A percentile compares a stretch with the other conserved stretches of the same genome.
phyloP scores from a whole-genome alignment of 2,329 filamentous ascomycete genomes.

The Teratosphaeria gauchensis region DNA sequence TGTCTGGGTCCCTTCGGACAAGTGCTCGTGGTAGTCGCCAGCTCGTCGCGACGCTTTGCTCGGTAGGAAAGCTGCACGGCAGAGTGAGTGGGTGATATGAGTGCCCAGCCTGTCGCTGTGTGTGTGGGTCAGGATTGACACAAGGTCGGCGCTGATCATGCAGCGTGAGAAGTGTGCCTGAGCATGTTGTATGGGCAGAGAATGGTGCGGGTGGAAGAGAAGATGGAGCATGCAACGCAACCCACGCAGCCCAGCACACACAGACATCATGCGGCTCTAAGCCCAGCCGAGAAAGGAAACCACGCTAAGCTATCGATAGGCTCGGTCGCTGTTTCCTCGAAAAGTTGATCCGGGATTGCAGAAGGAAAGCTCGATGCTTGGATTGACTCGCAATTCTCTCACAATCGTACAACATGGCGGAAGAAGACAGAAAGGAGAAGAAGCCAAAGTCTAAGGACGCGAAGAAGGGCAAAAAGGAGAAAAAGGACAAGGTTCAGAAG shows the following conservation, averaged over 20 bases:
- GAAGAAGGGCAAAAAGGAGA: conserved; percentile 7
- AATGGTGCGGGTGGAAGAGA: neutral
- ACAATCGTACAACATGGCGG: neutral
- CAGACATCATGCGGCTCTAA: neutral
- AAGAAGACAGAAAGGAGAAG: conserved; percentile 1
- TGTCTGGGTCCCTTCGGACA: neutral
- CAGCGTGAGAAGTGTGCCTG: neutral
- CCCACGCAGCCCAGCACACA: neutral
- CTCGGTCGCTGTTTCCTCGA: neutral
- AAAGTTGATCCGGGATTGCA: neutral
- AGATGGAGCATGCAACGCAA: neutral
- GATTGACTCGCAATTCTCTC: neutral
- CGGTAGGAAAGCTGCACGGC: neutral
- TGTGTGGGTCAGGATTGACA: neutral
- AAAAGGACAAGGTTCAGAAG: conserved; percentile 11
- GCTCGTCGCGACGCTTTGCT: neutral
- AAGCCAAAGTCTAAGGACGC: neutral
- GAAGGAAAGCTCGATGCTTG: neutral
- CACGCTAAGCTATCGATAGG: neutral
- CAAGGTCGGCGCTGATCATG: neutral
- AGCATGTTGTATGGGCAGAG: neutral
- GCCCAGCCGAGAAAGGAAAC: neutral
- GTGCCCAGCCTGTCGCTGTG: neutral
- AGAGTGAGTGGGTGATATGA: neutral
- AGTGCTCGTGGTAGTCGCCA: neutral